Evolutionary conservation across 257 asterid species (phyloP), one percentile per base, ranked within the genome.

Genomic region (Solanum lignicaule): DNA sequence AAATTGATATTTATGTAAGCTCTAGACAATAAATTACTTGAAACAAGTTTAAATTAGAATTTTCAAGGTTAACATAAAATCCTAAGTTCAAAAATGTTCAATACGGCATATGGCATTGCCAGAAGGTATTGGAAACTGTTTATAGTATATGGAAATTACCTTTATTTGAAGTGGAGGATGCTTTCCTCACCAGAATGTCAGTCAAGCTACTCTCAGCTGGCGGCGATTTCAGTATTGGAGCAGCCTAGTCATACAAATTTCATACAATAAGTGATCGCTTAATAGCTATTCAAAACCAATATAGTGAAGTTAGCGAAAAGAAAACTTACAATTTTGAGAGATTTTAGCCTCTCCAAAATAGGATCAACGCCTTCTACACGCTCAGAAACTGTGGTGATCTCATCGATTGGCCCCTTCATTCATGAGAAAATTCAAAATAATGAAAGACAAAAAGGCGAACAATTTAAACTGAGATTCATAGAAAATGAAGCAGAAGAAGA

Each of bases 151-250:
- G 35, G 20, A 39, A 78, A 72, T 86, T 92, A 97, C 99, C 96
- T 87, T 94, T 88, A 87, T 92, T 86, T 7, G 95, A 91, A 89
- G 98, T 90, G 88, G 98, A 92, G 60, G 91, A 90, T 20, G 96
- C 87, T 89, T 92, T 94, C 87, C 95, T 91, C 78, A 97, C 98
- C 46, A 97, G 90, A 74, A 97, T 95, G 90, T 97, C 99, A 5
- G 98, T 94, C 91, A 97, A 91, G 89, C 93, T 97, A 89, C 95
- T 93, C 91, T 97, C 99, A 3, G 91, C 90, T 33, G 98, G 99
- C 7, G 90, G 91, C 66, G 99, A 92, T 39, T 94, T 94, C 86
- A 96, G 91, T 85, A 96, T 91, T 33, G 99, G 99, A 88, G 92
- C 76, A n/a, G 96, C 91, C 99, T 97, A 87, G 75, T 65, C 66